Base-by-base conservation (phyloP, 805 yeast species). In the Saccharomyces mikatae region DNA sequence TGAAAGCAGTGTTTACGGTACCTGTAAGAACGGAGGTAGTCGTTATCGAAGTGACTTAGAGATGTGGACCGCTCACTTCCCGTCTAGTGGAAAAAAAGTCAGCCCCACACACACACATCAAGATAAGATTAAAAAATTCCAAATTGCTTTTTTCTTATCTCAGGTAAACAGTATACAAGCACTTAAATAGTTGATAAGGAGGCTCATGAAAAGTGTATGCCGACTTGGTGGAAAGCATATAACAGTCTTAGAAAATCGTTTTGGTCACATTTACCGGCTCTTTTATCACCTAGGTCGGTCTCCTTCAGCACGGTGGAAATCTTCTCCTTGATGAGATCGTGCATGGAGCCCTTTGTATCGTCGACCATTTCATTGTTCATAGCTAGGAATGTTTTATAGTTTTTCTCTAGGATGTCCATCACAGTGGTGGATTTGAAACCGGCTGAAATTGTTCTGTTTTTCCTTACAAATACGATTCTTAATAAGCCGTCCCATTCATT, bases 401-500 rank as follows among this genome's bases (percentile, higher is more conserved):
- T 94, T 66, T 86, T 86, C 60, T 87, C 97, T 58, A 94, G 74
- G 51, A 92, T 87, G 36, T 84, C 88, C 54, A 89, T 64, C 17
- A 92, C 87, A 53, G 94, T 84, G 21, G 79, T 74, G 14, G 94
- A 85, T 70, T 87, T 90, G 76, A 94, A 94, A 0, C 96, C 96
- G 0, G 98, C 96, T 27, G 91, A 82, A 31, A 94, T 80, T 8
- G 96, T 94, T 71, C 91, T 87, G 71, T 94, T 94, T 71, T 92
- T 92, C 67, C 99, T 81, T 48, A 89, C 96, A 68, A 94, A 94
- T 50, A 89, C 87, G 55, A 94, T 87, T 60, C 99, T 81, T 59
- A 94, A 76, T 36, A 94, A 75, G 2, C 99, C 99, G 67, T 94
- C 99, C 98, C 98, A 94, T 71, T 94, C 99, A 64, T 87, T 80